A percentile compares a stretch with the other conserved stretches of the same genome.
Evolutionary conservation across 1,139 yeast species (phyloP).

Genomic region (Sugiyamaella novakii): DNA sequence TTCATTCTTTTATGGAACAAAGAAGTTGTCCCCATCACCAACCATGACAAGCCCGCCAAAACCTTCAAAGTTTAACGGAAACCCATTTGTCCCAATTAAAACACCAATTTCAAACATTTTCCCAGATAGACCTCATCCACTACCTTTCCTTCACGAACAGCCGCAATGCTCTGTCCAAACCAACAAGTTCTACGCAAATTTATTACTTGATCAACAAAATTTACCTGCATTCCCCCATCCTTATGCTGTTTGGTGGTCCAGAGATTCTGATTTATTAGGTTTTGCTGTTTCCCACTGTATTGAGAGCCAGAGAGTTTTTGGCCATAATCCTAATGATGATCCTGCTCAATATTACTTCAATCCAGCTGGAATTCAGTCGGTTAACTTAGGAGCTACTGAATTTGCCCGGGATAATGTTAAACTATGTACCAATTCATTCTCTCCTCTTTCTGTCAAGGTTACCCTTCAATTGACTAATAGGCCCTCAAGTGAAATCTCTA

Average conservation of each 20-base stretch:
- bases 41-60: conserved; percentile 5
- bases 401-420: conserved; percentile 33
- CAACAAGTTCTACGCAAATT: conserved; percentile 81
- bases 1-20: too few relatives aligned
- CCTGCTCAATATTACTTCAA: conserved; percentile 43
- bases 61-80: conserved; percentile 27
- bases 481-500: conserved; percentile 46
- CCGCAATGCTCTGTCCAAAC: conserved; percentile 59
- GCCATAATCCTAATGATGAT: conserved; percentile 49
- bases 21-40: not conserved
- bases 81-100: conserved; percentile 40
- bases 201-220: conserved; percentile 66
- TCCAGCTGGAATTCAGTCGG: conserved; percentile 45
- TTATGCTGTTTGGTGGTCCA: conserved; percentile 68
- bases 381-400: conserved; percentile 41
- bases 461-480: conserved; percentile 42
- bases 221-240: conserved; percentile 80
- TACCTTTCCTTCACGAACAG: conserved; percentile 47
- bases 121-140: conserved; percentile 50
- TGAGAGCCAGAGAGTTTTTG: conserved; percentile 63
- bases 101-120: conserved; percentile 44
- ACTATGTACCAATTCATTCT: conserved; percentile 35
- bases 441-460: conserved; percentile 56
- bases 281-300: conserved; percentile 69
- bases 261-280: conserved; percentile 49